Evolutionary conservation across 371 early-diverging fungal genomes (phyloP).

Genomic region (Mortierella sp.): DNA sequence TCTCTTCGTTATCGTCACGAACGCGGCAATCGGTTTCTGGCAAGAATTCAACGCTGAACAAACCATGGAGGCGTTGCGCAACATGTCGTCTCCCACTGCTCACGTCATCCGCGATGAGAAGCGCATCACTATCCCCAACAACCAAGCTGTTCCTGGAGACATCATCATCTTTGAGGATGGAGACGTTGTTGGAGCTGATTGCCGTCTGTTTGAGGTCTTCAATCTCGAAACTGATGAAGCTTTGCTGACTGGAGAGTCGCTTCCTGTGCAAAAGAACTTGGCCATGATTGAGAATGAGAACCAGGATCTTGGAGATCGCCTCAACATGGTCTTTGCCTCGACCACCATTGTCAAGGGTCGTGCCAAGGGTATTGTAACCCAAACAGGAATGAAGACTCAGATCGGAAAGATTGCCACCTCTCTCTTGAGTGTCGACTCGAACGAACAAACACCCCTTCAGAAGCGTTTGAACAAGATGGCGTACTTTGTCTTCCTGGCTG

Average conservation of each 20-base stretch:
- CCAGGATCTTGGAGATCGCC: constrained; percentile 27
- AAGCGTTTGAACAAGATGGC: constrained; percentile 80
- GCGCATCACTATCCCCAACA: constrained; percentile 73
- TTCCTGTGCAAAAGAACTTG: constrained; percentile 76
- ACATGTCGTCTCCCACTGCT: constrained; percentile 84
- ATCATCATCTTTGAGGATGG: constrained; percentile 89
- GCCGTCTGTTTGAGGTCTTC: constrained; percentile 84
- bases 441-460: constrained; percentile 81
- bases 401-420: constrained; percentile 93
- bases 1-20: constrained; percentile 79
- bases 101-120: constrained; percentile 87
- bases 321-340: constrained; percentile 71
- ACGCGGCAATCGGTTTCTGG: constrained; percentile 86
- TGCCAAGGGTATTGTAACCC: constrained; percentile 84
- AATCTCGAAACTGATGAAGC: constrained; percentile 92
- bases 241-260: constrained; percentile 87
- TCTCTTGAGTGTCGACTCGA: constrained; percentile 75
- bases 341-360: constrained; percentile 77
- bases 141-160: constrained; percentile 90
- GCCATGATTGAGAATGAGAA: constrained; percentile 22
- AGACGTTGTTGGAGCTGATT: constrained; percentile 92
- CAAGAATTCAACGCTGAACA: constrained; percentile 93
- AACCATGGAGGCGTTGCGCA: constrained; percentile 89
- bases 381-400: constrained; percentile 89
- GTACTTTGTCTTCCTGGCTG: constrained; percentile 72